Base-by-base conservation (phyloP, 139 green algal species). In the Chlamydomonas schloesseri region DNA sequence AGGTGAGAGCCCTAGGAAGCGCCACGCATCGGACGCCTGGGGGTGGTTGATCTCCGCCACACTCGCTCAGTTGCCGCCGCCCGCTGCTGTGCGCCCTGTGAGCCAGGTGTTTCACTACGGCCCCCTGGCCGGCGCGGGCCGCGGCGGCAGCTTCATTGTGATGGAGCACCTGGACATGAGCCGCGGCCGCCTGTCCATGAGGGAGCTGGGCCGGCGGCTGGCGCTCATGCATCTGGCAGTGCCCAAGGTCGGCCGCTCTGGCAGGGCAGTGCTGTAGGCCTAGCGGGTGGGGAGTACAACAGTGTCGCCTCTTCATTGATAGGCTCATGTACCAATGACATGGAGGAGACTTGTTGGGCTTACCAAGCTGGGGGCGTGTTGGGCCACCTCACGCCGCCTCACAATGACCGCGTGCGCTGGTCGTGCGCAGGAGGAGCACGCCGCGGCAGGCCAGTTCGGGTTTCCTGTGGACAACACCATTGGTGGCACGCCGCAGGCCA, bases 401-500 rank as follows among this genome's bases (percentile, higher is more conserved):
- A n/a, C n/a, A n/a, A n/a, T n/a, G n/a, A n/a, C n/a, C n/a, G n/a
- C n/a, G n/a, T n/a, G n/a, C n/a, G n/a, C n/a, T n/a, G n/a, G n/a
- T n/a, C n/a, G n/a, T 50, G 42, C 72, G 18, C 91, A 96, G 91
- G 90, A 97, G 64, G 71, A 83, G 17, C 82, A 93, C 50, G 92
- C 92, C 58, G 81, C 89, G 21, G 65, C 81, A 10, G 91, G 95
- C 31, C 88, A 89, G 71, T 98, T 98, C 94, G 97, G 97, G 0
- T 99, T 99, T 76, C 70, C 88, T 23, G 93, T 98, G 10, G 95
- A 99, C 91, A 99, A 99, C 94, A 99, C 97, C 21, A 99, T 99
- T 72, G 96, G 96, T 21, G 90, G 94, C 70, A 99, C 96, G 17
- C 94, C 92, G 9, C 98, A 99, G 90, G 95, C 95, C 71, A 99